These are phyloP conservation scores for Penicillium concentricum DNA, from an alignment of 2,329 filamentous ascomycete genomes.

Conservation along the genomic window DNA sequence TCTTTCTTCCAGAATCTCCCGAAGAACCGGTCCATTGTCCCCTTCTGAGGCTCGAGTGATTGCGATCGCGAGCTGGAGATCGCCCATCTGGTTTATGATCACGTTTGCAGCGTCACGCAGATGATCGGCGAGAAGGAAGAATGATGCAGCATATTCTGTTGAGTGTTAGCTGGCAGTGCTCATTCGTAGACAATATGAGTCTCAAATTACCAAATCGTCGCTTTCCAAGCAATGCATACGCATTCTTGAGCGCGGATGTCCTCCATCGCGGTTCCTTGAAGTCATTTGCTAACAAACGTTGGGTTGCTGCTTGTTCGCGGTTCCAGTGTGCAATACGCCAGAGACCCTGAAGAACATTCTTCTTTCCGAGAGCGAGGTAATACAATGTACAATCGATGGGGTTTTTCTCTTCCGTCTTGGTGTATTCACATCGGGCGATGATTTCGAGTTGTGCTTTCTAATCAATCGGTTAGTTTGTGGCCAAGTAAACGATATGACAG, in stretches of 20 bases:
- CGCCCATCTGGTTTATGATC: constrained; percentile 80
- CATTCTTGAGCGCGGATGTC: constrained; percentile 89
- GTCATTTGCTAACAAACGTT: constrained; percentile 80
- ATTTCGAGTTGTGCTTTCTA: constrained; percentile 78
- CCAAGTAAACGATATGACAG: neutral
- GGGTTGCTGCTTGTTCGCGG: constrained; percentile 77
- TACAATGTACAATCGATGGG: constrained; percentile 88
- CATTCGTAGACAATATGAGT: neutral
- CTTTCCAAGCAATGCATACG: constrained; percentile 90
- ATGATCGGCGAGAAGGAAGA: constrained; percentile 87
- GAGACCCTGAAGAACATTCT: constrained; percentile 81
- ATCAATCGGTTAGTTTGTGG: neutral
- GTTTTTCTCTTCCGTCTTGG: constrained; percentile 80
- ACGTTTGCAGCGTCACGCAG: constrained; percentile 83
- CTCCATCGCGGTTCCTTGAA: constrained; percentile 85
- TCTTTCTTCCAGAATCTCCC: constrained; percentile 72
- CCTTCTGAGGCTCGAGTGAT: constrained; percentile 86
- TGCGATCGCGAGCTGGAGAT: constrained; percentile 85
- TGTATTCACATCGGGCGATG: constrained; percentile 92
- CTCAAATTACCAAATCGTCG: constrained; percentile 67
- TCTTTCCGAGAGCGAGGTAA: constrained; percentile 89
- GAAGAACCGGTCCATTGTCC: constrained; percentile 72
- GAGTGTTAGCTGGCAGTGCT: constrained; percentile 3
- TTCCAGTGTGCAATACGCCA: constrained; percentile 96
- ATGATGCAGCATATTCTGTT: constrained; percentile 89